Evolutionary conservation across 2,329 filamentous ascomycete species (phyloP), one percentile per base, ranked within the genome.

Genomic region (Hypoxylon sp.): DNA sequence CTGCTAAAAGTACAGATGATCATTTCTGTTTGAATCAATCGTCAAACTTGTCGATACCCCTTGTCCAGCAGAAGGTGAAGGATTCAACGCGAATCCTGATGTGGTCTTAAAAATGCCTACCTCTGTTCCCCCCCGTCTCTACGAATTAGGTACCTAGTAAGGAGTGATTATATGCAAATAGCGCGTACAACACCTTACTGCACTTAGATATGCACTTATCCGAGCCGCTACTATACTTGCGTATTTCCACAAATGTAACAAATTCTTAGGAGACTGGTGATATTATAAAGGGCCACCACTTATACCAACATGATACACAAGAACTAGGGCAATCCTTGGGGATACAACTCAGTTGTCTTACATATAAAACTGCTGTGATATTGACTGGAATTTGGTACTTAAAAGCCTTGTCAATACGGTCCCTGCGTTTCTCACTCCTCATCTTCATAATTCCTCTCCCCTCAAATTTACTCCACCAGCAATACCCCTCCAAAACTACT

Each of bases 191-290:
- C n/a, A n/a, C n/a, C n/a, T n/a, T 51, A 30, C 25, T 19, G 25
- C 48, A 54, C 7, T 2, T 32, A 29, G 25, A 57, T 66, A 69
- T 61, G 63, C 56, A 64, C 19, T 61, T 69, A 69, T 47, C 63
- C 66, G 66, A 61, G 60, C 63, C 59, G 43, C 52, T 59, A 67
- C 48, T 52, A 21, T 62, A 54, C 25, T 50, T 19, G 39, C 11
- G 21, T 59, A 66, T 67, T 61, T 67, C 63, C 67, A 71, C 68
- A 67, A 63, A 70, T 69, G 61, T 46, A 56, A 71, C 60, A 74
- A 74, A 73, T 71, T 72, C 69, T 71, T 65, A 21, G 66, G 53
- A 62, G 57, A 65, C 58, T 67, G 60, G 56, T 70, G 71, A 74
- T 73, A 74, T 73, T 73, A 54, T 63, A 63, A 69, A 32, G 39